These are phyloP conservation scores for Wickerhamiella brachini DNA, from an alignment of 805 yeast genomes.

Conservation along the genomic window DNA sequence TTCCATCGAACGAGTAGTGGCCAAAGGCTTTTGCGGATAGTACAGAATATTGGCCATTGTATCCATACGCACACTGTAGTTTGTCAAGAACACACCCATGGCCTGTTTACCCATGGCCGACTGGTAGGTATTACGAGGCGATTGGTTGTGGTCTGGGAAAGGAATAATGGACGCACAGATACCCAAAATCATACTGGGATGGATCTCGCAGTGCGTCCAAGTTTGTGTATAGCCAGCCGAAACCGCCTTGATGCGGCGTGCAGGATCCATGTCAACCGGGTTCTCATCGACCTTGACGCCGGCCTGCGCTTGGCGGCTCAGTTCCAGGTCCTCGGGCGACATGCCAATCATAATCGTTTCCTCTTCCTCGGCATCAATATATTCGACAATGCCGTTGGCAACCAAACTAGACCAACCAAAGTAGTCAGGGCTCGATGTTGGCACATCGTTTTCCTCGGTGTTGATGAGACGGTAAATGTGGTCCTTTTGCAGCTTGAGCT, in stretches of 20 bases:
- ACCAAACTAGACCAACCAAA: conserved; percentile 81
- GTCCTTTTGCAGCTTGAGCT: conserved; percentile 70
- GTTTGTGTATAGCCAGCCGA: conserved; percentile 55
- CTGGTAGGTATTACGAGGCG: conserved; percentile 98
- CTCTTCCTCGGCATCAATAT: conserved; percentile 97
- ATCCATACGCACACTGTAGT: conserved; percentile 95
- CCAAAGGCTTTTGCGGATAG: conserved; percentile 96
- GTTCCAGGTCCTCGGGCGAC: conserved; percentile 93
- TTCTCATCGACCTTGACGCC: conserved; percentile 22
- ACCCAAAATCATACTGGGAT: conserved; percentile 97
- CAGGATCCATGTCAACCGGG: conserved; percentile 4
- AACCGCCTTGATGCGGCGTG: conserved; percentile 63
- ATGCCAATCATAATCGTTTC: conserved; percentile 97
- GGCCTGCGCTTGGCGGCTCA: conserved; percentile 33
- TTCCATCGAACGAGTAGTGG: conserved; percentile 97
- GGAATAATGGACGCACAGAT: conserved; percentile 98
- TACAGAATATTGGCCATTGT: conserved; percentile 97
- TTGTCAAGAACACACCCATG: conserved; percentile 96
- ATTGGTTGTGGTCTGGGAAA: conserved; percentile 98
- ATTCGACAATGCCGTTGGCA: conserved; percentile 80
- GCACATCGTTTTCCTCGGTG: conserved; percentile 32
- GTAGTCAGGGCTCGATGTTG: conserved; percentile 35
- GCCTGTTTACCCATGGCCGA: conserved; percentile 99
- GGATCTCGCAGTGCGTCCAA: conserved; percentile 97
- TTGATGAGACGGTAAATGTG: conserved; percentile 62